Evolutionary conservation across 2,329 filamentous ascomycete genomes (phyloP), one percentile per base, ranked within the genome.

Genomic region (Trichoderma cornu-damae): DNA sequence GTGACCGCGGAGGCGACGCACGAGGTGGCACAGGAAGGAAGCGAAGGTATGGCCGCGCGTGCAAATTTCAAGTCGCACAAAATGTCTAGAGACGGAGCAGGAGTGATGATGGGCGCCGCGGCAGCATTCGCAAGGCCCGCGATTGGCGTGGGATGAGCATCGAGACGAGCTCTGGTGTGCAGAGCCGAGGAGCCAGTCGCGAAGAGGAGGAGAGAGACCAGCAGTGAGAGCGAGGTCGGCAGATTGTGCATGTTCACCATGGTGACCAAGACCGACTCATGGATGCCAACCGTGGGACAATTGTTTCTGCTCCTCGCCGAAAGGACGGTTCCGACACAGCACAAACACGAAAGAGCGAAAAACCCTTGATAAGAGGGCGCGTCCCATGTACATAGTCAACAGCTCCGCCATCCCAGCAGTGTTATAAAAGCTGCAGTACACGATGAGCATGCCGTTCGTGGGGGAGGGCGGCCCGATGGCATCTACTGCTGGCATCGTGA

Each of bases 401-500:
- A n/a, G 22, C 24, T 32, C n/a, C 40, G 30, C 22, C 40, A 54
- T 18, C 38, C 50, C 28, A 26, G 38, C n/a, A 43, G 30, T 37
- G 24, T 54, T 46, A 54, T 44, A 46, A 54, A 46, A n/a, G n/a
- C n/a, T n/a, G 18, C 20, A n/a, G n/a, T 28, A 35, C 16, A 14
- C n/a, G 11, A 16, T 14, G 11, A 35, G 28, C n/a, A 14, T 35
- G 12, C 38, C 18, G 18, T 20, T n/a, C 40, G n/a, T 47, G 42
- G 42, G 32, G 22, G 28, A 22, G 16, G 22, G 12, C 14, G 16
- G 12, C 16, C 32, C 16, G 42, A 55, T 24, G 30, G 22, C 42
- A 47, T 38, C 32, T 38, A 30, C n/a, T n/a, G n/a, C n/a, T n/a
- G n/a, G 52, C 42, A 55, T 55, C 52, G 52, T 38, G 42, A 37